A percentile compares a stretch with the other conserved stretches of the same genome.
Evolutionary conservation across 2,329 filamentous ascomycete species (phyloP).

Genomic region (Drechslerella coelobrocha): DNA sequence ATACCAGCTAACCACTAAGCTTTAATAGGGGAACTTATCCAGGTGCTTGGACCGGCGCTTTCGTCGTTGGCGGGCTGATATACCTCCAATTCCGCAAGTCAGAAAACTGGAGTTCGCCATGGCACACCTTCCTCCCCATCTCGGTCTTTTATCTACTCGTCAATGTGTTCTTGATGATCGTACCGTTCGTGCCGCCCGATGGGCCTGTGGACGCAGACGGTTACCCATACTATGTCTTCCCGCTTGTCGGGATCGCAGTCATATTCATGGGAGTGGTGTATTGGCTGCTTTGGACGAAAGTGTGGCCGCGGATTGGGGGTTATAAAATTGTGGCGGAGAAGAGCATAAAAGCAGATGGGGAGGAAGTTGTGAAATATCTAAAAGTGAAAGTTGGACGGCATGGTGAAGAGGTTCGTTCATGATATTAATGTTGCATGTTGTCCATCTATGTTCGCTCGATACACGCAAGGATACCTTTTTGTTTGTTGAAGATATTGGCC

Average conservation of each 20-base stretch:
- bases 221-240: constrained; percentile 67
- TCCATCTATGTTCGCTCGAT: too few relatives aligned
- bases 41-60: constrained; percentile 64
- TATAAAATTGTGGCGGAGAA: constrained; percentile 63
- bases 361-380: constrained; percentile 60
- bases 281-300: constrained; percentile 64
- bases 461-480: too few relatives aligned
- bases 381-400: constrained; percentile 55
- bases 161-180: constrained; percentile 64
- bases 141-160: constrained; percentile 62
- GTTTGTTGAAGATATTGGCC: too few relatives aligned
- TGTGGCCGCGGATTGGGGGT: constrained; percentile 63
- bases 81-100: constrained; percentile 63
- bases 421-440: too few relatives aligned
- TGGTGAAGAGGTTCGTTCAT: not conserved
- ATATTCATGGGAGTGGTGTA: constrained; percentile 64
- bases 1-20: too few relatives aligned
- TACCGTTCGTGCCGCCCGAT: constrained; percentile 66
- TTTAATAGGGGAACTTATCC: constrained; percentile 62
- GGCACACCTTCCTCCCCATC: constrained; percentile 63
- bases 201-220: constrained; percentile 59
- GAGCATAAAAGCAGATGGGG: constrained; percentile 58
- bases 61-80: constrained; percentile 63
- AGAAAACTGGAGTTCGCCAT: constrained; percentile 65
- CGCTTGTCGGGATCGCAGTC: constrained; percentile 65